Evolutionary conservation across 2,329 filamentous ascomycete genomes (phyloP).

Genomic region (Madurella fahalii): DNA sequence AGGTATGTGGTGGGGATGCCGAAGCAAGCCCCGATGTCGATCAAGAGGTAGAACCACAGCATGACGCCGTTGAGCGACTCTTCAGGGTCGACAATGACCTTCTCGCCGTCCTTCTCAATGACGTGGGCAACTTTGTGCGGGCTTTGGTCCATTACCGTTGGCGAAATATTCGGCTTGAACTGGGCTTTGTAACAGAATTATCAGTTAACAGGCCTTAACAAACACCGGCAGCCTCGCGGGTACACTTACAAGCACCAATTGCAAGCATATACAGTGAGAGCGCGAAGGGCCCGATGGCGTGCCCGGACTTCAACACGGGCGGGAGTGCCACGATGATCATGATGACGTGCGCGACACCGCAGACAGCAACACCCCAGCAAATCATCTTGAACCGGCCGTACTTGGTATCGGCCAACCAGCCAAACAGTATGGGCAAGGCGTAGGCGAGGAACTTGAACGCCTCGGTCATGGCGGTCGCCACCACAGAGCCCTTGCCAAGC

Average conservation of each 20-base stretch:
- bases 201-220: not conserved
- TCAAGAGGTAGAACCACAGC: conserved; percentile 57
- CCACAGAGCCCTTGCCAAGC: conserved; percentile 51
- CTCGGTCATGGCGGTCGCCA: conserved; percentile 48
- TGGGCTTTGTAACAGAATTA: conserved; percentile 34
- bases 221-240: not conserved
- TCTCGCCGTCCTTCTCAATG: conserved; percentile 51
- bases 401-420: conserved; percentile 61
- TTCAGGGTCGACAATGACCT: conserved; percentile 62
- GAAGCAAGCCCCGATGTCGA: conserved; percentile 50
- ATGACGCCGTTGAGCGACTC: conserved; percentile 62
- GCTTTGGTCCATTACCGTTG: conserved; percentile 63
- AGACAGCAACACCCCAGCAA: conserved; percentile 61
- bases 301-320: conserved; percentile 40
- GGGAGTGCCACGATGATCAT: conserved; percentile 58
- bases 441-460: conserved; percentile 56
- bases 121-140: conserved; percentile 51
- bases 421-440: conserved; percentile 49
- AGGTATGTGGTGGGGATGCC: conserved; percentile 49
- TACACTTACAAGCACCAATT: conserved; percentile 48
- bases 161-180: conserved; percentile 71
- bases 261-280: conserved; percentile 53
- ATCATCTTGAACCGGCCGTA: conserved; percentile 70
- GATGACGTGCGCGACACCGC: conserved; percentile 63
- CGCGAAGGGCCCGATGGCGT: conserved; percentile 52